Percentiles rank a stretch among this genome's conserved stretches.
Conservation (phyloP, 148 eudicot genomes). For the Fagopyrum esculentum region DNA sequence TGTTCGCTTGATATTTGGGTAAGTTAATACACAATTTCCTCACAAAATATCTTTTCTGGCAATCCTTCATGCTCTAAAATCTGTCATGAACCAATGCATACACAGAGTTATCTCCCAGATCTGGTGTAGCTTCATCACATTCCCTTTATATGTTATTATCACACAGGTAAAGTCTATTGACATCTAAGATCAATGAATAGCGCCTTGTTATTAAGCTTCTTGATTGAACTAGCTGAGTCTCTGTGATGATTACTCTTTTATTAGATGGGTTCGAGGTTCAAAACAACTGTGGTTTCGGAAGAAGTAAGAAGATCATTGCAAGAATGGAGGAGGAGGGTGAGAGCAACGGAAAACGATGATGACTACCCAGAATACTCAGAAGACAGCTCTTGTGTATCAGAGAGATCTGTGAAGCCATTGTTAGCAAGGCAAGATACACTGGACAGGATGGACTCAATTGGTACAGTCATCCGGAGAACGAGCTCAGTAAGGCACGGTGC, state of each 20-base stretch:
- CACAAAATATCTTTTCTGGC: not conserved
- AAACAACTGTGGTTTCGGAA: conserved; percentile 51
- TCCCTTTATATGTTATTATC: conserved; percentile 71
- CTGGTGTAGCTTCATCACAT: conserved; percentile 80
- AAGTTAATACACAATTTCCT: conserved; percentile 5
- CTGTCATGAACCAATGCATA: not conserved
- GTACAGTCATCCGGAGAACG: not conserved
- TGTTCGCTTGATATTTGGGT: conserved; percentile 72
- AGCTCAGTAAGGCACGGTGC: not conserved
- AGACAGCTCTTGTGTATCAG: not conserved
- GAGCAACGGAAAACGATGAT: conserved; percentile 15
- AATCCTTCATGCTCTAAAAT: not conserved
- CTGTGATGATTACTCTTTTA: not conserved
- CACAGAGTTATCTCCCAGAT: conserved; percentile 59
- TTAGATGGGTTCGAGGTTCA: conserved; percentile 76
- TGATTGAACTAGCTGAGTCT: not conserved
- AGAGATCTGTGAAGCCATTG: not conserved
- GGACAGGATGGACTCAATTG: not conserved
- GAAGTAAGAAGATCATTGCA: conserved; percentile 47
- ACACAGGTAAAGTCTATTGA: conserved; percentile 36
- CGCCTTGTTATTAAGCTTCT: not conserved
- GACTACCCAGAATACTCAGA: not conserved
- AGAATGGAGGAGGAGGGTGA: conserved; percentile 55
- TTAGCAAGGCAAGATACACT: not conserved
- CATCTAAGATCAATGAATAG: not conserved